Evolutionary conservation across 2,329 filamentous ascomycete genomes (phyloP).

Genomic region (Fusarium globosum): DNA sequence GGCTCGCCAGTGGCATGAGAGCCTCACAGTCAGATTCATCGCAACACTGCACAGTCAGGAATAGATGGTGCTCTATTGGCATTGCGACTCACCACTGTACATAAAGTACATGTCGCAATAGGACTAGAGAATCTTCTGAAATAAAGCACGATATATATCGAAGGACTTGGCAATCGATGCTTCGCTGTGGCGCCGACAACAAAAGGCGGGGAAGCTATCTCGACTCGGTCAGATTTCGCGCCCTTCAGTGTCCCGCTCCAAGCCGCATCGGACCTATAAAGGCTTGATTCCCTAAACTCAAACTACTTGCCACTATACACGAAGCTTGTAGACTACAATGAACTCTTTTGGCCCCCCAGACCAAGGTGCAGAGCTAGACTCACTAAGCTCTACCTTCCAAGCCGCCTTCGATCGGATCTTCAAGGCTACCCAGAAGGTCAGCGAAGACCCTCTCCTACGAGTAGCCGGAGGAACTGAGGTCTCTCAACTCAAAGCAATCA

Average conservation of each 20-base stretch:
- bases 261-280: background rate
- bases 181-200: background rate
- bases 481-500: background rate
- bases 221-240: background rate
- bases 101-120: fast-evolving
- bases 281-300: fast-evolving
- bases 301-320: too few relatives aligned
- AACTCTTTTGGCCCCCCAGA: background rate
- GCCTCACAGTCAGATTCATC: background rate
- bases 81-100: background rate
- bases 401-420: conserved; percentile 7
- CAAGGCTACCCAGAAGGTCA: background rate
- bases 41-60: background rate
- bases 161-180: background rate
- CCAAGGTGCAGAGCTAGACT: background rate
- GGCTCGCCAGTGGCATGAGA: background rate
- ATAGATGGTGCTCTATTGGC: background rate
- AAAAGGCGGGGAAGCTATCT: conserved; percentile 7
- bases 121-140: fast-evolving
- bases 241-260: background rate
- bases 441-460: background rate
- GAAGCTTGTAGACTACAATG: background rate
- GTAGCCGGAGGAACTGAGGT: background rate
- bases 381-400: conserved; percentile 2
- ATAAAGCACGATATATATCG: too few relatives aligned